Percentiles rank a stretch among this genome's conserved stretches.
Evolutionary conservation across 2,329 filamentous ascomycete species (phyloP).

Genomic region (Penicillium sumatraense): DNA sequence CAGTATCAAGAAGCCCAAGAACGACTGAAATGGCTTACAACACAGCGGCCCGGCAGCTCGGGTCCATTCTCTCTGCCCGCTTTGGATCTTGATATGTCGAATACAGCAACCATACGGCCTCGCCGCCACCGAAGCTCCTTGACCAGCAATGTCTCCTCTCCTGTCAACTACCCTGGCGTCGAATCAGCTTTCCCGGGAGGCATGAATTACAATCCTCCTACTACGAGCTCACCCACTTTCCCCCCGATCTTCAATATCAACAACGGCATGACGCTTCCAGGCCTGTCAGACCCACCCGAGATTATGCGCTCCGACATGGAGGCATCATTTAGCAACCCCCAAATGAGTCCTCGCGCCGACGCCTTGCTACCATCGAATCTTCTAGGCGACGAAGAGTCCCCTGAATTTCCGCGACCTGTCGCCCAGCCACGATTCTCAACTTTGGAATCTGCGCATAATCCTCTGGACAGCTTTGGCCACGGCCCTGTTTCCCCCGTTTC

Average conservation of each 20-base stretch:
- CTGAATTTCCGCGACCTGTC: constrained; percentile 38
- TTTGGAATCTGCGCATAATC: constrained; percentile 33
- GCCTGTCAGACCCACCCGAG: constrained; percentile 45
- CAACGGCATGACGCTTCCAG: constrained; percentile 64
- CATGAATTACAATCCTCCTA: constrained; percentile 54
- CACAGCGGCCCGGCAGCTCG: constrained; percentile 42
- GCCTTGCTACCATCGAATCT: constrained; percentile 65
- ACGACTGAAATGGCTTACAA: constrained; percentile 48
- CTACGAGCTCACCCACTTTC: constrained; percentile 59
- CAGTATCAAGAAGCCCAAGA: constrained; percentile 53
- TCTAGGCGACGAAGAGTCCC: constrained; percentile 59
- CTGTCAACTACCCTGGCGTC: constrained; percentile 45
- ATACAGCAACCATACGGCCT: constrained; percentile 46
- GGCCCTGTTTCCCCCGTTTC: constrained; percentile 51
- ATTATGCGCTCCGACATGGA: constrained; percentile 57
- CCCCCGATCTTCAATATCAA: constrained; percentile 63
- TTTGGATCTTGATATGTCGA: constrained; percentile 48
- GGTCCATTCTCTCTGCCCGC: constrained; percentile 47
- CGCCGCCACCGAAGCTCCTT: constrained; percentile 53
- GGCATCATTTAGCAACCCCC: constrained; percentile 59
- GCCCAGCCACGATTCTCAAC: constrained; percentile 35
- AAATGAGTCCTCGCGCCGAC: constrained; percentile 68
- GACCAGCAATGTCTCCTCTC: constrained; percentile 53
- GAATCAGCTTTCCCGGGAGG: constrained; percentile 46
- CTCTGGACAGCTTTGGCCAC: constrained; percentile 39